Conservation (phyloP, 768 basidiomycete genomes). For the Mycena leptocephala region DNA sequence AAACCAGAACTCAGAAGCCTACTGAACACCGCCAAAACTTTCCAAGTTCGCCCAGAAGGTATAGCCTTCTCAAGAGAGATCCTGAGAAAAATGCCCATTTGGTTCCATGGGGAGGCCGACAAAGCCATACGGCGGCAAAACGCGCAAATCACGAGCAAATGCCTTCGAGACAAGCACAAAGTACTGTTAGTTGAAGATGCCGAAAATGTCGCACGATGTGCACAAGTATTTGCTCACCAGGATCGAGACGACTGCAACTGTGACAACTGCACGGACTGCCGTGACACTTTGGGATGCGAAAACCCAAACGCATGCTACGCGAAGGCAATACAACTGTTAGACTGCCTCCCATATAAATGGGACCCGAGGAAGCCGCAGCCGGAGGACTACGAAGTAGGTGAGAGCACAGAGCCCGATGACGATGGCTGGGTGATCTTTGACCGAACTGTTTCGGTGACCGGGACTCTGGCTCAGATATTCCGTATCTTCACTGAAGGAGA, state of each 20-base stretch:
- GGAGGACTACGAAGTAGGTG: slow-evolving; percentile 13
- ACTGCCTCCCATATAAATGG: slow-evolving; percentile 26
- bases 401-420: not conserved
- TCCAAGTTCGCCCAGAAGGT: not conserved
- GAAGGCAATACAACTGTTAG: not conserved
- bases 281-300: not conserved
- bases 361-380: slow-evolving; percentile 5
- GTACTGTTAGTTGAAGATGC: not conserved
- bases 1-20: not conserved
- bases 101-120: slow-evolving; percentile 12
- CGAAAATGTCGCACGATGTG: not conserved
- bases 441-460: not conserved
- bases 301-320: slow-evolving; percentile 6
- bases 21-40: not conserved
- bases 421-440: slow-evolving; percentile 7
- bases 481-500: slow-evolving; percentile 27
- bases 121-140: not conserved
- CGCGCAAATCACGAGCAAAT: not conserved
- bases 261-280: not conserved
- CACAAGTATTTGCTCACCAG: not conserved
- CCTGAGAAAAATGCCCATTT: not conserved
- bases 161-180: not conserved
- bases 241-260: not conserved
- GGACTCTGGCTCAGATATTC: slow-evolving; percentile 10
- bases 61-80: not conserved